Conservation (phyloP, 768 basidiomycete genomes). For the Zangia roseola region DNA sequence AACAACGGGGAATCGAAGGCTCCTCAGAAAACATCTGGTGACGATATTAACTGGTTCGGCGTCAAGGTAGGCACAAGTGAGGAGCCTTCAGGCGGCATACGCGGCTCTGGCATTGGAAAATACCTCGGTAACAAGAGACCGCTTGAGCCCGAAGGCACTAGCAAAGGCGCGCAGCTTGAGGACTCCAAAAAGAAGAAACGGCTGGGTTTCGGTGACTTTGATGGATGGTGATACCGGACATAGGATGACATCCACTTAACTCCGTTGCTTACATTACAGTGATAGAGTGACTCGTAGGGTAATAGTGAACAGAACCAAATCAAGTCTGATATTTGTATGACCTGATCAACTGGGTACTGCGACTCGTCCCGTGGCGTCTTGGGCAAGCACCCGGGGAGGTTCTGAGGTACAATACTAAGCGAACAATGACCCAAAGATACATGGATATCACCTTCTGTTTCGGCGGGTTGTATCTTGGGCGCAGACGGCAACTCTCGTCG, state of each 20-base stretch:
- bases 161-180: constrained; percentile 27
- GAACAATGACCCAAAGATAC: neutral
- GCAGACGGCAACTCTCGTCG: constrained; percentile 51
- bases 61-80: constrained; percentile 65
- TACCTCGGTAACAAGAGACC: constrained; percentile 64
- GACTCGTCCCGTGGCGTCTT: constrained; percentile 11
- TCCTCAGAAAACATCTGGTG: constrained; percentile 56
- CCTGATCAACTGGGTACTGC: constrained; percentile 24
- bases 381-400: neutral
- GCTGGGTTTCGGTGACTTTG: constrained; percentile 89
- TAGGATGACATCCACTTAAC: neutral
- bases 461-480: constrained; percentile 47
- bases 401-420: constrained; percentile 10
- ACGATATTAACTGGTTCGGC: constrained; percentile 85
- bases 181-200: constrained; percentile 78
- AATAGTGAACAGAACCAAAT: neutral
- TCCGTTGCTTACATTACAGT: constrained; percentile 12
- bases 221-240: constrained; percentile 58
- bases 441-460: constrained; percentile 32
- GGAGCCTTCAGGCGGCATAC: constrained; percentile 29
- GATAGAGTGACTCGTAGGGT: constrained; percentile 7
- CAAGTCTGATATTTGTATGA: neutral
- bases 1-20: constrained; percentile 29
- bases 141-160: constrained; percentile 26
- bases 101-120: constrained; percentile 65